Evolutionary conservation across 1,284 basidiomycete genomes (phyloP), one percentile per base, ranked within the genome.

Genomic region (Trichosporon sp.): DNA sequence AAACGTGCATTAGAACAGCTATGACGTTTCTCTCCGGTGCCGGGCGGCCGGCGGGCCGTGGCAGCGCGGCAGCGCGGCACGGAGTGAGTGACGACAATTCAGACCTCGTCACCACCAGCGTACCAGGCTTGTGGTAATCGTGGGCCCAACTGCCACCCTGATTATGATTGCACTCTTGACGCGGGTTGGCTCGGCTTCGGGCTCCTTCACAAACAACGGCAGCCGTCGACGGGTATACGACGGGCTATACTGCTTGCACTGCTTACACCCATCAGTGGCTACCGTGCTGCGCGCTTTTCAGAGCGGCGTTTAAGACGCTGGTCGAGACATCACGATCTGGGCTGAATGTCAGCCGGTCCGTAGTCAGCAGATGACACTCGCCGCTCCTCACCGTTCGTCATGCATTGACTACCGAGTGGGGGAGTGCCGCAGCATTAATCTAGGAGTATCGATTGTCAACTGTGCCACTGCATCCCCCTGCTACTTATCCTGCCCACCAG

Each of bases 21-120:
- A 54, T 54, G 51, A 54, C 51, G 51, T 54, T 54, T 19, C 51
- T n/a, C 19, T 54, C n/a, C 51, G 51, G 51, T 16, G 16, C 51
- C 19, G 21, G 19, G 51, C 43, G 51, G 21, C 51, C 51, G 51
- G 51, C n/a, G 51, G 14, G 51, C 51, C 51, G 51, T 40, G 38
- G 38, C 48, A 32, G 48, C 40, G 48, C 40, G 11, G 40, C 48
- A 11, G 26, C 56, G 26, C 59, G 59, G 59, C 59, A n/a, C 32
- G 32, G 8, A 35, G 59, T 37, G 5, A 35, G 59, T 63, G 59
- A 63, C 59, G 32, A 63, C 59, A 63, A n/a, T 63, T 35, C 16
- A 63, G 59, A 63, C 59, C 32, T 63, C 59, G 59, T 63, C 59
- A 63, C 59, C 59, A 59, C 54, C 59, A 59, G 26, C n/a, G 31